Base-by-base conservation (phyloP, 768 basidiomycete species). In the Russula sp. region DNA sequence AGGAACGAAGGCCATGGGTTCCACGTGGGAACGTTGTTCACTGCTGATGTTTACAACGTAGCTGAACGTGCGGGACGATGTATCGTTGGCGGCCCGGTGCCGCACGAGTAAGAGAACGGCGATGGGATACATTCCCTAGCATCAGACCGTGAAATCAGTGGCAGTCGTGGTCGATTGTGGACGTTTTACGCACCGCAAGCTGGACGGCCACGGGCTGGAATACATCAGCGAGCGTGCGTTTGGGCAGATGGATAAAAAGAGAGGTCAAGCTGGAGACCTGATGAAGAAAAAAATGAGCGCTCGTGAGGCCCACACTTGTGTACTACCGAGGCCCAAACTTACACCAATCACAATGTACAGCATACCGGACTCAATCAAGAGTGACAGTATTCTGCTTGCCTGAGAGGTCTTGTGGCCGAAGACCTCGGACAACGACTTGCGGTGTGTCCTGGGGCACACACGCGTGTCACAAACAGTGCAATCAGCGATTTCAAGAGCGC, bases 331-430 rank as follows among this genome's bases (percentile, higher is more conserved):
- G 22, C 22, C 22, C 32, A 6, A 27, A 62, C 48, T 56, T 47
- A 62, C 61, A 11, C 48, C 32, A 4, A 62, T 51, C 13, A 62
- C 4, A 11, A 62, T 50, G 27, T 62, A 62, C 13, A 62, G 40
- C n/a, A 45, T 31, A 16, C 61, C 61, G 1, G 61, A 62, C 39
- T 62, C 61, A 27, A 62, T 14, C 9, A 62, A 31, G n/a, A 62
- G 49, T 6, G 2, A 20, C 37, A 62, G 13, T 44, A 56, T 39
- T 14, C 32, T 49, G 31, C 16, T 44, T 27, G 39, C 61, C 14
- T 1, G n/a, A 4, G 47, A 10, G 11, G 3, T 35, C 18, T 7
- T 11, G n/a, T 5, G 4, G 1, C 34, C 20, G 34, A 48, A 3
- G n/a, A 20, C 14, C 8, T 5, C 16, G 2, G n/a, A 9, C 18